Percentiles rank a stretch among this genome's conserved stretches.
phyloP scores from a whole-genome alignment of 1,139 yeast species.

The Candida neerlandica region DNA sequence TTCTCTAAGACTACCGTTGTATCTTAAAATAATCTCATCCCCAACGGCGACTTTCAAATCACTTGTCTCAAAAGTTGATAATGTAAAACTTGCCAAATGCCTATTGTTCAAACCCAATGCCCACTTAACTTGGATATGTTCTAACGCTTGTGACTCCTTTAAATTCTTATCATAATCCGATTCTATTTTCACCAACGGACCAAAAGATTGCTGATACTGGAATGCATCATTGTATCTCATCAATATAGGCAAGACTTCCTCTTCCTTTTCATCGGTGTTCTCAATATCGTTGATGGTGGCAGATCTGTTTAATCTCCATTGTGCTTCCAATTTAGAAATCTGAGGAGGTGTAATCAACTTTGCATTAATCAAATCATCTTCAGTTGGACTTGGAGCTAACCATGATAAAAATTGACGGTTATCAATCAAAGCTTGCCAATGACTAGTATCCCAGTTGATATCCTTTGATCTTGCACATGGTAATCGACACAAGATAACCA shows the following conservation, averaged over 20 bases:
- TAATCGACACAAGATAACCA: constrained; percentile 82
- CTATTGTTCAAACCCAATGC: constrained; percentile 64
- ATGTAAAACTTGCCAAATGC: constrained; percentile 68
- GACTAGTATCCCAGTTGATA: constrained; percentile 80
- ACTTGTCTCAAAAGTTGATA: constrained; percentile 67
- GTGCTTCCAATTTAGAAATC: constrained; percentile 72
- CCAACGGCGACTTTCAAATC: constrained; percentile 82
- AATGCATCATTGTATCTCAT: constrained; percentile 82
- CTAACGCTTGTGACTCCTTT: constrained; percentile 79
- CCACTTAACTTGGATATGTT: constrained; percentile 78
- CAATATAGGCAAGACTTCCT: constrained; percentile 66
- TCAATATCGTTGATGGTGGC: constrained; percentile 67
- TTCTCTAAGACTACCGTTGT: constrained; percentile 50
- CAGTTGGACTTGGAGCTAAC: constrained; percentile 72
- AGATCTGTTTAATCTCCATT: constrained; percentile 74
- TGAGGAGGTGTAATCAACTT: constrained; percentile 62
- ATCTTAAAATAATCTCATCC: constrained; percentile 72
- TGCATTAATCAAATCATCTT: constrained; percentile 61
- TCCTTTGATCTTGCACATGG: constrained; percentile 86
- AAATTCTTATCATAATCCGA: constrained; percentile 76
- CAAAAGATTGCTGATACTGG: constrained; percentile 84
- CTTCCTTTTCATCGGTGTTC: constrained; percentile 49
- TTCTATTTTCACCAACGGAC: constrained; percentile 80
- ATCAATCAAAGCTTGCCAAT: constrained; percentile 88
- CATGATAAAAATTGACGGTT: constrained; percentile 78